Percentiles rank a stretch among this genome's conserved stretches.
Conservation (phyloP, 495 filamentous ascomycete genomes). For the Aspergillus leporis region DNA sequence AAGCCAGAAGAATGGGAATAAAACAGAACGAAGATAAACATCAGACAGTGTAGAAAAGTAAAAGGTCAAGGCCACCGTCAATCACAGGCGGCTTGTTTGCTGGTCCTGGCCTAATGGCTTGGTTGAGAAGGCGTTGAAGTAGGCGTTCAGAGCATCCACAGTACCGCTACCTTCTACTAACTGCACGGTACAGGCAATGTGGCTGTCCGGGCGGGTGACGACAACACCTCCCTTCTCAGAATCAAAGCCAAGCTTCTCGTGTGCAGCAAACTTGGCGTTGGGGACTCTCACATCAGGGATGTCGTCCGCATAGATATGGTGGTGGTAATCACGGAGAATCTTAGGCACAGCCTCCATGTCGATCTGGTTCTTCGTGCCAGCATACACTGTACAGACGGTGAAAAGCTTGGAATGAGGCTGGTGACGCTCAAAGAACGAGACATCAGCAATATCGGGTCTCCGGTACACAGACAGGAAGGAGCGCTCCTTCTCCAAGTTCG, state of each 20-base stretch:
- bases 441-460: constrained; percentile 57
- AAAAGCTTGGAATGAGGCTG: constrained; percentile 82
- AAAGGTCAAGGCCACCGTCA: background rate
- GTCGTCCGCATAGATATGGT: constrained; percentile 87
- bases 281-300: constrained; percentile 71
- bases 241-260: constrained; percentile 83
- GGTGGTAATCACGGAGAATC: constrained; percentile 69
- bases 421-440: constrained; percentile 77
- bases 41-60: constrained; percentile 11
- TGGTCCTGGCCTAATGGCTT: constrained; percentile 44
- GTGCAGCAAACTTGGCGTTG: constrained; percentile 68
- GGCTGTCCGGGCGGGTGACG: constrained; percentile 82
- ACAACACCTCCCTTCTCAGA: constrained; percentile 73
- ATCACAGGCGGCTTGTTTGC: constrained; percentile 42
- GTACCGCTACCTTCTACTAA: constrained; percentile 75
- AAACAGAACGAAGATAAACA: constrained; percentile 25
- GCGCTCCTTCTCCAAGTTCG: constrained; percentile 58
- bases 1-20: constrained; percentile 27
- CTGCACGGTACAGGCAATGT: constrained; percentile 73
- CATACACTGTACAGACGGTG: constrained; percentile 73
- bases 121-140: constrained; percentile 69
- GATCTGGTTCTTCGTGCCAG: constrained; percentile 59
- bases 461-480: constrained; percentile 71
- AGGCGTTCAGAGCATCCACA: constrained; percentile 77
- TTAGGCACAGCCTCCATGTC: constrained; percentile 68